Percentiles rank a stretch among this genome's conserved stretches.
Evolutionary conservation across 139 green algal species (phyloP).

Genomic region (Chlorella sp.): DNA sequence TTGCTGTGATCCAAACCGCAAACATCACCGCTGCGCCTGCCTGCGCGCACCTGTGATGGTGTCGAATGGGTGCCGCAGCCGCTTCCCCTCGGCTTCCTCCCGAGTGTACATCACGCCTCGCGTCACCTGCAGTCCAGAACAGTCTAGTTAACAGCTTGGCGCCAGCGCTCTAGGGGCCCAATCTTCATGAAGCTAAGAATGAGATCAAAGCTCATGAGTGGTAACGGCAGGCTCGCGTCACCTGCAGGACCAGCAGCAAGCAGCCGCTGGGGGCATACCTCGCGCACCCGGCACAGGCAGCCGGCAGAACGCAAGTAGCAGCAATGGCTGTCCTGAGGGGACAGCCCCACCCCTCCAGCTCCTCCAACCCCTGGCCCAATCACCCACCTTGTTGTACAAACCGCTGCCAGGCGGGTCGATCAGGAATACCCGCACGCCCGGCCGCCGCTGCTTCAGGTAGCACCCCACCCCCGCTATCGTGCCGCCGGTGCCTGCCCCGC

Average conservation of each 20-base stretch:
- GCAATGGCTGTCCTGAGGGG: no score
- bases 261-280: no score
- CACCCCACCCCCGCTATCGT: conserved; percentile 90
- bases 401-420: conserved; percentile 90
- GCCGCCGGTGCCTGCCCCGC: conserved; percentile 90
- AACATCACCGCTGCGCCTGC: no score
- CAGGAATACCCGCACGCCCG: conserved; percentile 63
- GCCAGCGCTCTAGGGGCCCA: neutral
- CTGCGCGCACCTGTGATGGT: conserved; percentile 76
- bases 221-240: no score
- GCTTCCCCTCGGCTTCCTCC: conserved; percentile 91
- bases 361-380: neutral
- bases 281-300: no score
- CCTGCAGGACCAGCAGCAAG: no score
- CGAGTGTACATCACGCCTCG: conserved; percentile 86
- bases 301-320: no score
- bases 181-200: no score
- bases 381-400: conserved; percentile 85
- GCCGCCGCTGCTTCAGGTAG: conserved; percentile 66
- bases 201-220: no score
- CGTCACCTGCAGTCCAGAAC: conserved; percentile 70
- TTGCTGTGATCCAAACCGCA: no score
- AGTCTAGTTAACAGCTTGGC: no score
- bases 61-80: conserved; percentile 91
- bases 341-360: no score